These are phyloP conservation scores for Lactarius hengduanensis DNA, from an alignment of 768 basidiomycete species.

Conservation along the genomic window DNA sequence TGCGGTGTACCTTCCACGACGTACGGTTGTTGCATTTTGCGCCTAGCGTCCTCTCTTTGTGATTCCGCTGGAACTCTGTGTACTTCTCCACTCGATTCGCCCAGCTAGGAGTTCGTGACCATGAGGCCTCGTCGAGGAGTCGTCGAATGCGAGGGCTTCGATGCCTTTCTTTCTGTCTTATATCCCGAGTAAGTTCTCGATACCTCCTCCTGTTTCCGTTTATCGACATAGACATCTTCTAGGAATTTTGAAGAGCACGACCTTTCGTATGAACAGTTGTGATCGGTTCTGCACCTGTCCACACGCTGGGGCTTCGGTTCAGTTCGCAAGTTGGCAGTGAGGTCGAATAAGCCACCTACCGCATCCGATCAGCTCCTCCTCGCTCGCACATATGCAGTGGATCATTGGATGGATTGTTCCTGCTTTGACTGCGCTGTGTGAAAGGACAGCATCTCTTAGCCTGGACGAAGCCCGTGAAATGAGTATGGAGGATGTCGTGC, in stretches of 20 bases:
- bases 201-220: no score
- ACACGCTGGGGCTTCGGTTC: conserved; percentile 35
- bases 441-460: neutral
- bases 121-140: no score
- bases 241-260: conserved; percentile 11
- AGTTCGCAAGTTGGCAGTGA: conserved; percentile 29
- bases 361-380: conserved; percentile 14
- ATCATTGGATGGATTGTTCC: conserved; percentile 18
- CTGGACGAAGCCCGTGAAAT: conserved; percentile 15
- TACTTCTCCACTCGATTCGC: no score
- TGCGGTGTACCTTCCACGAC: no score
- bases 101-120: no score
- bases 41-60: no score
- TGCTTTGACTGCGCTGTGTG: conserved; percentile 18
- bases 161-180: no score
- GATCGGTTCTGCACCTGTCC: conserved; percentile 31
- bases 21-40: no score
- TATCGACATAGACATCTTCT: no score
- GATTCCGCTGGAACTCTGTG: no score
- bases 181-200: no score
- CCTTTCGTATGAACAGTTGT: conserved; percentile 30
- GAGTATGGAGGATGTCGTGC: conserved; percentile 16
- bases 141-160: no score
- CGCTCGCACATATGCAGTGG: conserved; percentile 16
- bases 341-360: neutral